Base-by-base conservation (phyloP, 2,329 filamentous ascomycete genomes). In the Calonectria montana region DNA sequence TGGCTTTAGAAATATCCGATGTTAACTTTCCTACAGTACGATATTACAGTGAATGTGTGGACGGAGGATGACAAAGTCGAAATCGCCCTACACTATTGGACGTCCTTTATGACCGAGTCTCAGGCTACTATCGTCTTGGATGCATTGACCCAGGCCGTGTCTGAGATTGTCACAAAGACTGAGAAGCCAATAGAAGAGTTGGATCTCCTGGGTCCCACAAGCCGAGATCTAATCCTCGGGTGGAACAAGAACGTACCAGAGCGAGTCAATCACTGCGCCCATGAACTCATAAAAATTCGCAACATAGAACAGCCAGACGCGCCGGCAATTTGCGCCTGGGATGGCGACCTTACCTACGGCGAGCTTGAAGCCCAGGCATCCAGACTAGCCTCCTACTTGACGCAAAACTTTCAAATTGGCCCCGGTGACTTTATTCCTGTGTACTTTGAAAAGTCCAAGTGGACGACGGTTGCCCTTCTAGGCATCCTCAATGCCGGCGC, bases 311-410 rank as follows among this genome's bases (percentile, higher is more conserved):
- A 72, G 18, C 74, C 78, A 1, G 65, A 76, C 10, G 73, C 80
- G 0, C 74, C 78, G 0, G 86, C 87, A 1, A 80, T 88, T 18
- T 77, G 83, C n/a, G 84, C 86, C 0, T 88, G 86, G 85, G 86
- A 88, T 72, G 86, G 84, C 18, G 72, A 76, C 18, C 82, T 87
- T 48, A 86, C 67, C 2, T 76, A 76, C 39, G 1, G 3, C 0
- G 81, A 87, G 23, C 77, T 87, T 0, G 59, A 80, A 12, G 35
- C 15, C 39, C 9, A 43, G 16, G 39, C 39, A 15, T 43, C 39
- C 15, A 15, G 4, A 43, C 15, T 43, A 16, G 39, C 39, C 4
- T 7, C 39, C 15, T 15, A 43, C 39, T 43, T 43, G 39, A 10
- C 39, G 9, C 39, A 15, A 4, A 43, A 9, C 16, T 43, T 10